Evolutionary conservation across 768 basidiomycete genomes (phyloP), one percentile per base, ranked within the genome.

Genomic region (Naganishia vaughanmartiniae): DNA sequence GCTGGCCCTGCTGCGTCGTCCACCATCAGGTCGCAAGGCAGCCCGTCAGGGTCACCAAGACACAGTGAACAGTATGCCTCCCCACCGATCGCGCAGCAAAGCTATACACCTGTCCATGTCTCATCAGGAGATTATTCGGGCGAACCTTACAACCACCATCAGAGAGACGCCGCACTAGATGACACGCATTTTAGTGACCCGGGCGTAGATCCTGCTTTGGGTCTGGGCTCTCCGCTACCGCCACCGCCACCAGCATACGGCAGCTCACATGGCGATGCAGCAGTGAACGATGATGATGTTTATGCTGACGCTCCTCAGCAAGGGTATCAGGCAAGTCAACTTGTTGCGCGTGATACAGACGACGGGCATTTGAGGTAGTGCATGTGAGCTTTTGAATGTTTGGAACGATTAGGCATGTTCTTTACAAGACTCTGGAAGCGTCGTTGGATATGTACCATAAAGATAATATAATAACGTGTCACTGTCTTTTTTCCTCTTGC

Each of bases 191-290:
- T 31, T 31, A 31, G 26, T 60, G 68, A 69, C 26, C 28, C 51
- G 5, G 68, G 56, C 28, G 51, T 69, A 5, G 42, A 63, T 46
- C 42, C 60, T 1, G 2, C 60, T 6, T 21, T 63, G 21, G 60
- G 42, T 21, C 14, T 69, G 19, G 68, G 68, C 2, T 45, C 55
- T 0, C 33, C 68, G 2, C 24, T 69, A 45, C 68, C 68, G 7
- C 68, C 68, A 45, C 68, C 68, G 7, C 68, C 68, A 4, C 68
- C 68, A 48, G 39, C 55, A 6, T 69, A 69, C 24, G 68, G 57
- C 26, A 46, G 36, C 31, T 53, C 67, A 5, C 56, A 60, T 30
- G 10, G 57, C 30, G 57, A 60, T 31, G 30, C 65, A 31, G 46
- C 65, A 28, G 48, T 54, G 3, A 26, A 63, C 60, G 60, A 63